Evolutionary conservation across 176 grass and related monocot species (phyloP).

Genomic region (Microstegium vimineum): DNA sequence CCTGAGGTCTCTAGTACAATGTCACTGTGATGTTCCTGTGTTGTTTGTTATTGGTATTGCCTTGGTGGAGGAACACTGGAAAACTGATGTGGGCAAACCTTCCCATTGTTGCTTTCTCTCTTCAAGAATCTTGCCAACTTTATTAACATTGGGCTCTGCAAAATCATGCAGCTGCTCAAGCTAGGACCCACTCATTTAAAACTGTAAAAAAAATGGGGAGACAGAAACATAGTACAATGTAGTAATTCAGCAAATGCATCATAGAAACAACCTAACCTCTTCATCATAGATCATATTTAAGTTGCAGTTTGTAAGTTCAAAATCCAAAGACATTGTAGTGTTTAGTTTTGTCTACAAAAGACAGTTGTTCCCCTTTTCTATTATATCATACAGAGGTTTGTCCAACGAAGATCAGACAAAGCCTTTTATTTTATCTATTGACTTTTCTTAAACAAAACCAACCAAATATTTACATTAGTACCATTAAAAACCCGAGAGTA

Average conservation of each 20-base stretch:
- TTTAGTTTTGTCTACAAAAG: background rate
- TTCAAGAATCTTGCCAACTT: conserved; percentile 24
- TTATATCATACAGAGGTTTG: background rate
- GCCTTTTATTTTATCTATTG: background rate
- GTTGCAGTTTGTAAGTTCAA: background rate
- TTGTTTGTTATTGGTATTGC: conserved; percentile 23
- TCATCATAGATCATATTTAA: background rate
- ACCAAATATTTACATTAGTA: background rate
- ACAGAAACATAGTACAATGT: background rate
- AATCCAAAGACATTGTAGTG: background rate
- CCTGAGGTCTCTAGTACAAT: background rate
- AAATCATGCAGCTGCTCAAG: background rate
- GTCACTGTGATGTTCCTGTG: conserved; percentile 11
- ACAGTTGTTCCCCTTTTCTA: background rate
- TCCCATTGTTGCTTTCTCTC: conserved; percentile 43
- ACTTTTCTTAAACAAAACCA: background rate
- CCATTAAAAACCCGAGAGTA: background rate
- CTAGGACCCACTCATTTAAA: background rate
- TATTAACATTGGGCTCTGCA: background rate
- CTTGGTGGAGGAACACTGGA: conserved; percentile 24
- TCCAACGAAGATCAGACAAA: background rate
- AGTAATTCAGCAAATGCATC: background rate
- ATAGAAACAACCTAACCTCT: background rate
- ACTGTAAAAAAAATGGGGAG: background rate
- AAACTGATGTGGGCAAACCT: conserved; percentile 28